Conservation (phyloP, 805 yeast species). For the Saturnispora zaruensis region DNA sequence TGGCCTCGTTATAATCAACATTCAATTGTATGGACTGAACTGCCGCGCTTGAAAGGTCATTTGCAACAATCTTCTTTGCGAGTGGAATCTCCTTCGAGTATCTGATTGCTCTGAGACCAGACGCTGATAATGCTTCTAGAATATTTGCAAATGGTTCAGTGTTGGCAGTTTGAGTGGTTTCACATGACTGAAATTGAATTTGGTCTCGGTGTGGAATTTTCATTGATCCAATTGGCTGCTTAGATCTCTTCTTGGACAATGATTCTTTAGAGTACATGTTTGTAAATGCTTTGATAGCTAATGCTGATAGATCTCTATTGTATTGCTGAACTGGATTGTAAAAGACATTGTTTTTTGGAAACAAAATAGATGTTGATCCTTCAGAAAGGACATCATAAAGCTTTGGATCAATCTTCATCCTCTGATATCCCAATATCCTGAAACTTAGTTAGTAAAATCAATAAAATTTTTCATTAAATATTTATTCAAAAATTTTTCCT, state of each 20-base stretch:
- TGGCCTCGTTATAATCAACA: conserved; percentile 55
- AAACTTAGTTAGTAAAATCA: not conserved
- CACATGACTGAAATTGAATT: conserved; percentile 13
- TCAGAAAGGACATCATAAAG: conserved; percentile 40
- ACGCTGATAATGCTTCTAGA: conserved; percentile 87
- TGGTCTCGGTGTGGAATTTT: conserved; percentile 16
- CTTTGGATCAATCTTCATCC: conserved; percentile 16
- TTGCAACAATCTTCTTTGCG: conserved; percentile 70
- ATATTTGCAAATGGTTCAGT: conserved; percentile 49
- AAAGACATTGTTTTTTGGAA: conserved; percentile 82
- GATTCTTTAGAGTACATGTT: conserved; percentile 42
- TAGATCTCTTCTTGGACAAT: conserved; percentile 23
- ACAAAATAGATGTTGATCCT: conserved; percentile 77
- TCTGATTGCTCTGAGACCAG: conserved; percentile 89
- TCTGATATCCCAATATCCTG: not conserved
- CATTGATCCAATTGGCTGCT: conserved; percentile 15
- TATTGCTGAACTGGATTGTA: conserved; percentile 96
- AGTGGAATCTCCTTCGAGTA: conserved; percentile 87
- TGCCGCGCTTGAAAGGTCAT: conserved; percentile 81
- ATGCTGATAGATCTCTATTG: conserved; percentile 82
- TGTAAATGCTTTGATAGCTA: conserved; percentile 82
- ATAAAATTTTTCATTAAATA: not conserved
- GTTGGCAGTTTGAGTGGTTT: conserved; percentile 8
- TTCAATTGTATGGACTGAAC: conserved; percentile 72
- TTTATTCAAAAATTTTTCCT: conserved; percentile 1